These are phyloP conservation scores for Calonectria pteridis DNA, from an alignment of 2,329 filamentous ascomycete genomes.

Conservation along the genomic window DNA sequence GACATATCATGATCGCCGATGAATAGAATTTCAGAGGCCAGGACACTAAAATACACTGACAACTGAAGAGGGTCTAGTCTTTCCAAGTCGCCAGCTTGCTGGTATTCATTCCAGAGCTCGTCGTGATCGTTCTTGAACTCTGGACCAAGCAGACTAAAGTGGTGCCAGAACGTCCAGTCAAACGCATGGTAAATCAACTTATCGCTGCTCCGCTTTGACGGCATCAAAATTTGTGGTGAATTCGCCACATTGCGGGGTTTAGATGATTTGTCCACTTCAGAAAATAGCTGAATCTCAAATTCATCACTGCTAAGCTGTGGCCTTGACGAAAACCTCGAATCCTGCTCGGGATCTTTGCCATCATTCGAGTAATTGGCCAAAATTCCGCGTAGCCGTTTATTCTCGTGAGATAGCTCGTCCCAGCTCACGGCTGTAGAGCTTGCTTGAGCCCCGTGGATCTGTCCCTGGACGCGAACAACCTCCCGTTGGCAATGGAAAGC, in stretches of 20 bases:
- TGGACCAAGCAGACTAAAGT: not conserved
- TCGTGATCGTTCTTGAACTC: slow-evolving; percentile 2
- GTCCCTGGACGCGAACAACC: not conserved
- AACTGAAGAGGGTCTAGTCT: not conserved
- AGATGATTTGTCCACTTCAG: not conserved
- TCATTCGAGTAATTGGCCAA: not conserved
- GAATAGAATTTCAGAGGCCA: not conserved
- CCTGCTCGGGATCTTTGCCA: not conserved
- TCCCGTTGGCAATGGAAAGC: not conserved
- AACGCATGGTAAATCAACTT: not conserved
- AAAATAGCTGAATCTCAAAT: not conserved
- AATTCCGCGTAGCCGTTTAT: not conserved
- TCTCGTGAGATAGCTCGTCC: not conserved
- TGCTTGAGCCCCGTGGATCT: not conserved
- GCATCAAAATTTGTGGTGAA: not conserved
- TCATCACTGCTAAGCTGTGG: not conserved
- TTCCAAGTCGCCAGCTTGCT: not conserved
- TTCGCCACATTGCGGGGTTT: not conserved
- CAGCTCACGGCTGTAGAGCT: not conserved
- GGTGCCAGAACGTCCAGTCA: slow-evolving; percentile 12
- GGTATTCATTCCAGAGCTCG: not conserved
- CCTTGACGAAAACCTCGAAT: not conserved
- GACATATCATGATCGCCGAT: not conserved
- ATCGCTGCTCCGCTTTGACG: not conserved
- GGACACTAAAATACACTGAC: not conserved